Evolutionary conservation across 208 protist genomes (phyloP).

Genomic region (Acanthamoeba sp.): DNA sequence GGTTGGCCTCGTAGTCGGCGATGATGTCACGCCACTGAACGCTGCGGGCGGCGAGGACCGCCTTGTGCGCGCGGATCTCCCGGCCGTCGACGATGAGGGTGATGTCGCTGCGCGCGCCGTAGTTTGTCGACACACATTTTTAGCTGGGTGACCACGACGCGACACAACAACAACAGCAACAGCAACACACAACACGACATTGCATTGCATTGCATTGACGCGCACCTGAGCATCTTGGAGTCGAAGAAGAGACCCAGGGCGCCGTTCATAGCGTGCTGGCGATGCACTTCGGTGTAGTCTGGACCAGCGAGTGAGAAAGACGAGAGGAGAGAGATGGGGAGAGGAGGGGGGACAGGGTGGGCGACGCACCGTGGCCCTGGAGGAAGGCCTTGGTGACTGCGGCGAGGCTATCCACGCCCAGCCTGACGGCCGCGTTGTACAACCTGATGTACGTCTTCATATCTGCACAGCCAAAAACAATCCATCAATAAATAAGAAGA

Average conservation of each 20-base stretch:
- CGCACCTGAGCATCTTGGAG: not conserved
- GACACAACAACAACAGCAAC: not conserved
- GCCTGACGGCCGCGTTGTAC: not conserved
- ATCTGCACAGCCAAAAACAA: not conserved
- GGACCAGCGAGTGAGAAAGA: not conserved
- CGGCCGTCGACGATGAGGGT: not conserved
- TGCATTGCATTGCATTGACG: too few relatives aligned
- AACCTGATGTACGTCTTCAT: not conserved
- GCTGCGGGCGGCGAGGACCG: not conserved
- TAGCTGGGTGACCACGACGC: too few relatives aligned
- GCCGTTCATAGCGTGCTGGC: not conserved
- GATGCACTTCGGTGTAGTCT: not conserved
- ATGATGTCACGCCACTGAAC: not conserved
- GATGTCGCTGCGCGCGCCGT: not conserved
- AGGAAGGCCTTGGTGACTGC: not conserved
- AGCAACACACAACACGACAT: too few relatives aligned
- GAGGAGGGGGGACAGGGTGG: not conserved
- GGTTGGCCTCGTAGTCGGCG: not conserved
- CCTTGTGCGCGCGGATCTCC: constrained; percentile 12
- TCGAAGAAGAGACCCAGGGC: not conserved
- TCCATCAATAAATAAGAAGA: too few relatives aligned
- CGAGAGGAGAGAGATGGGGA: not conserved
- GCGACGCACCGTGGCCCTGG: not conserved
- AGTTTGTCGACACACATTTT: too few relatives aligned
- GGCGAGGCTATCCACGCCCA: constrained; percentile 9